Evolutionary conservation across 805 yeast species (phyloP), one percentile per base, ranked within the genome.

Genomic region (Hyphopichia homilentoma): DNA sequence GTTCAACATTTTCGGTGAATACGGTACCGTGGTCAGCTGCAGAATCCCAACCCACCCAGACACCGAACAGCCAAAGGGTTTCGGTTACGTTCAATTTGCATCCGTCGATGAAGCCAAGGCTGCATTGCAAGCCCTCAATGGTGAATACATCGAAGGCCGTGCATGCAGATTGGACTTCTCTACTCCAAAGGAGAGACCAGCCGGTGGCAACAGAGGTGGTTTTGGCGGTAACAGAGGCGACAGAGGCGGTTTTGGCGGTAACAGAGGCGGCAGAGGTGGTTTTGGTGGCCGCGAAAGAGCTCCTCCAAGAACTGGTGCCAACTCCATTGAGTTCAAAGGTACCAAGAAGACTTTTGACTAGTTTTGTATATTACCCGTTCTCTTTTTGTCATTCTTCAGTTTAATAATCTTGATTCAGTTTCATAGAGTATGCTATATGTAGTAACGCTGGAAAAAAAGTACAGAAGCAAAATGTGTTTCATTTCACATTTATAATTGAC

Each of bases 21-120:
- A 75, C 62, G 97, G 96, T 59, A 73, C 75, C 41, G 86, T 93
- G 41, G 67, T 87, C 35, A 85, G 95, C 42, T 89, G 88, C 50
- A 83, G 98, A 73, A 72, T 93, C 48, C 98, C 98, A 64, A 90
- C 97, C 27, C 94, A 93, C 70, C 97, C 96, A 56, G 97, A 90
- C 65, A 89, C 97, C 45, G 95, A 88, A 64, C 96, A 90, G 71
- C 95, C 95, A 65, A 93, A 93, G 79, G 98, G 98, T 49, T 93
- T 93, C 70, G 98, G 97, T 47, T 93, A 93, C 67, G 96, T 90
- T 37, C 97, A 93, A 70, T 90, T 77, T 59, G 71, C 84, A 28
- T 73, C 82, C 38, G 71, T 84, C 44, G 97, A 89, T 27, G 95
- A 86, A 61, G 97, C 98, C 49, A 77, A 81, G 65, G 76, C 80